A percentile compares a stretch with the other conserved stretches of the same genome.
phyloP scores from a whole-genome alignment of 768 basidiomycete species.

The Mycena belliarum region DNA sequence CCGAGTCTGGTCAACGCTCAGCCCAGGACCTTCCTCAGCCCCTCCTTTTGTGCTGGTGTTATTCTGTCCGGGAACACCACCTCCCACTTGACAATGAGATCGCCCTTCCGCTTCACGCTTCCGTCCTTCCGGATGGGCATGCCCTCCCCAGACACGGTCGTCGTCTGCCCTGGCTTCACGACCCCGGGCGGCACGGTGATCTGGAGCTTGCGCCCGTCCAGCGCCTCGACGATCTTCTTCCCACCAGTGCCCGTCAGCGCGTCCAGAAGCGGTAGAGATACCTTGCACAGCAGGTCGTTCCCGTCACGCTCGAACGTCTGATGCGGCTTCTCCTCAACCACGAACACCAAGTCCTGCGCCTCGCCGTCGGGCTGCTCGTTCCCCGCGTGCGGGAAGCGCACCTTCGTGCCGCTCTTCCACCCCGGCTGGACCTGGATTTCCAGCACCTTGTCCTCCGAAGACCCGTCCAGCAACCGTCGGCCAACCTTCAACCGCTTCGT shows the following conservation, averaged over 20 bases:
- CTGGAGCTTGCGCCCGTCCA: constrained; percentile 82
- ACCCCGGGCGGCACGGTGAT: constrained; percentile 65
- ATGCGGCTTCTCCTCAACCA: constrained; percentile 95
- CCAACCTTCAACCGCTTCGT: constrained; percentile 89
- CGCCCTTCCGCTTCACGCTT: constrained; percentile 70
- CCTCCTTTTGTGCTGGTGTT: constrained; percentile 79
- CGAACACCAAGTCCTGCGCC: constrained; percentile 90
- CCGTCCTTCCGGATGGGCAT: constrained; percentile 91
- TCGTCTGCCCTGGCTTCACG: constrained; percentile 78
- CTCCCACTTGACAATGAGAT: constrained; percentile 82
- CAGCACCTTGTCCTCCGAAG: constrained; percentile 82
- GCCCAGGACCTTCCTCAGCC: constrained; percentile 64
- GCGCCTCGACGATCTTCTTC: constrained; percentile 60
- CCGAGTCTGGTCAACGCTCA: constrained; percentile 21
- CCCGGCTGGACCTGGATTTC: constrained; percentile 83
- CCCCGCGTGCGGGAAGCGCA: constrained; percentile 84
- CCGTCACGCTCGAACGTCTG: constrained; percentile 73
- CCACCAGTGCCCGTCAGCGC: constrained; percentile 64
- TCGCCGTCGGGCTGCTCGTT: constrained; percentile 73
- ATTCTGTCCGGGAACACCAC: constrained; percentile 81
- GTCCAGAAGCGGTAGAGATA: constrained; percentile 77
- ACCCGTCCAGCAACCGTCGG: constrained; percentile 68
- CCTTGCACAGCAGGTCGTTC: constrained; percentile 68
- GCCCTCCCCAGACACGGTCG: constrained; percentile 72
- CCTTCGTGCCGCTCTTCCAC: constrained; percentile 96